Conservation (phyloP, 441 rosid genomes). For the Corymbia calophylla region DNA sequence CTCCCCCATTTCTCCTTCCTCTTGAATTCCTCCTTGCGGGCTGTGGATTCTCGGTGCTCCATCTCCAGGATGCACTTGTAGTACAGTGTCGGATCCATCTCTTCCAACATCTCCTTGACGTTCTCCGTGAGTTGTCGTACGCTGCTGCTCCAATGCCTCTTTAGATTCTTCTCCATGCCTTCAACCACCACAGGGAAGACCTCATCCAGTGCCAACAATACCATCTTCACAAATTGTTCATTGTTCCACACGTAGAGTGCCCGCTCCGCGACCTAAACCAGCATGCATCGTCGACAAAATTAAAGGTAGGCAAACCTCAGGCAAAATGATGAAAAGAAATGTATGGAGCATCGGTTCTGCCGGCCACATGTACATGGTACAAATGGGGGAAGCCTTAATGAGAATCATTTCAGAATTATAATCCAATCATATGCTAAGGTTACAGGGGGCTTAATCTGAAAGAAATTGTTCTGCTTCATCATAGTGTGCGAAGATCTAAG, state of each 20-base stretch:
- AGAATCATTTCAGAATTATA: not conserved
- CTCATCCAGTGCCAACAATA: conserved; percentile 29
- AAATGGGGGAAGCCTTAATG: not conserved
- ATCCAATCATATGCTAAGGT: not conserved
- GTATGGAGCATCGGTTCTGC: not conserved
- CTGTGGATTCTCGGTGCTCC: conserved; percentile 14
- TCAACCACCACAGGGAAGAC: conserved; percentile 45
- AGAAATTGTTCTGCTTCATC: not conserved
- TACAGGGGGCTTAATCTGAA: not conserved
- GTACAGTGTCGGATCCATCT: conserved; percentile 37
- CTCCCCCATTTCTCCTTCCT: conserved; percentile 41
- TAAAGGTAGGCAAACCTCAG: not conserved
- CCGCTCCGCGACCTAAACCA: conserved; percentile 43
- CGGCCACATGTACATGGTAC: not conserved
- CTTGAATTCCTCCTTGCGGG: conserved; percentile 15
- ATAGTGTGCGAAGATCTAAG: not conserved
- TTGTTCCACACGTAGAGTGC: conserved; percentile 57
- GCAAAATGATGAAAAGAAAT: not conserved
- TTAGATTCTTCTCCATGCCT: conserved; percentile 54
- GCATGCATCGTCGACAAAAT: not conserved
- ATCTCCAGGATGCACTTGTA: conserved; percentile 24
- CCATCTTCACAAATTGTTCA: conserved; percentile 56
- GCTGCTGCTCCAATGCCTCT: conserved; percentile 49
- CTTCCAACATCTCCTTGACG: conserved; percentile 44
- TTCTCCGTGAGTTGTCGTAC: conserved; percentile 48